phyloP scores from a whole-genome alignment of 345 rosid genomes.

The Melaleuca alternifolia region DNA sequence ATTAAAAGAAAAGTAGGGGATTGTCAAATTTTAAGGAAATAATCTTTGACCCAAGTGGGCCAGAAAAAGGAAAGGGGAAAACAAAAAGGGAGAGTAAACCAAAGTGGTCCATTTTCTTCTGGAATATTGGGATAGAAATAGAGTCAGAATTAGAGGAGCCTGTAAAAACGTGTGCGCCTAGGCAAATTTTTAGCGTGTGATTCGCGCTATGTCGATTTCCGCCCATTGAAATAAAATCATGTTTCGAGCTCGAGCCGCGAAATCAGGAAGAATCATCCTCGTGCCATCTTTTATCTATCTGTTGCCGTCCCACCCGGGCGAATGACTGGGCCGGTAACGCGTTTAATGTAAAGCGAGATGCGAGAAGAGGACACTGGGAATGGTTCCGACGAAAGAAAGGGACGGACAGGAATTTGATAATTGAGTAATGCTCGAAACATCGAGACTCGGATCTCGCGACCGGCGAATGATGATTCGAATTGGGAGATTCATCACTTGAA shows the following conservation, averaged over 20 bases:
- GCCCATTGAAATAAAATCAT: neutral
- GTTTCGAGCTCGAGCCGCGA: neutral
- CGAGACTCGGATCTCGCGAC: neutral
- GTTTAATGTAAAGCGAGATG: neutral
- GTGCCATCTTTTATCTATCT: neutral
- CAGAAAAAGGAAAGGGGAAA: too few relatives aligned
- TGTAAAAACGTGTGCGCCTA: neutral
- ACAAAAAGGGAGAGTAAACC: neutral
- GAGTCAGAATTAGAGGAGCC: too few relatives aligned
- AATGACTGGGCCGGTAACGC: neutral
- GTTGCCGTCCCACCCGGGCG: neutral
- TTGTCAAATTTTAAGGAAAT: neutral
- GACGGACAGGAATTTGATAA: neutral
- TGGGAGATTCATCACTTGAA: neutral
- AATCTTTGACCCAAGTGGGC: neutral
- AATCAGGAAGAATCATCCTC: neutral
- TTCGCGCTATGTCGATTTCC: neutral
- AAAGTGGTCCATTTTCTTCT: neutral
- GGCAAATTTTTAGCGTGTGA: neutral
- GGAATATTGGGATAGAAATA: neutral
- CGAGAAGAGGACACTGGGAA: neutral
- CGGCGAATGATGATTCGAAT: neutral
- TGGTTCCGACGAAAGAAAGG: neutral
- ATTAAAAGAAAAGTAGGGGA: neutral
- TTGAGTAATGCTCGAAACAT: neutral